A percentile compares a stretch with the other conserved stretches of the same genome.
These are phyloP conservation scores for Leucosporidium yakuticum DNA, from an alignment of 768 basidiomycete species.

Conservation along the genomic window DNA sequence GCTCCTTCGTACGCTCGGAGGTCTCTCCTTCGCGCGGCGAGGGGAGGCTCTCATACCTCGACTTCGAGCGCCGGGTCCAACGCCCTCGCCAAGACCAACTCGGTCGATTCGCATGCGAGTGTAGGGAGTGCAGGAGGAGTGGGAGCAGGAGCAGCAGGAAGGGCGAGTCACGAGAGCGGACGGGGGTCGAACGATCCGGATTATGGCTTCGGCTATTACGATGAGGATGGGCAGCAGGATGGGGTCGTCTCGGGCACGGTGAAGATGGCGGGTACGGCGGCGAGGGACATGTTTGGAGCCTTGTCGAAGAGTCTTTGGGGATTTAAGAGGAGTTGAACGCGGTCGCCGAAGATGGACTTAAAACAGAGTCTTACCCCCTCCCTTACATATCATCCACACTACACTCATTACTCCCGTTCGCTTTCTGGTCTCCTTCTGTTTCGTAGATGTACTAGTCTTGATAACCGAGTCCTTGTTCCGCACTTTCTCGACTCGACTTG, in stretches of 20 bases:
- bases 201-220: slow-evolving; percentile 13
- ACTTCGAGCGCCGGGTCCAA: slow-evolving; percentile 3
- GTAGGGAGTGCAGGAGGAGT: background rate
- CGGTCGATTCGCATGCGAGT: slow-evolving; percentile 5
- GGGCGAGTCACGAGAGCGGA: too few relatives aligned
- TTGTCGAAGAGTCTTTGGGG: slow-evolving; percentile 31
- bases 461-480: too few relatives aligned
- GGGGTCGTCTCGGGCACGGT: slow-evolving; percentile 18
- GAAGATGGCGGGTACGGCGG: slow-evolving; percentile 25
- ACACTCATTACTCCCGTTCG: too few relatives aligned
- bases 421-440: too few relatives aligned
- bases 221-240: slow-evolving; percentile 2
- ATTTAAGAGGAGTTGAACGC: background rate
- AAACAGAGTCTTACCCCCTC: too few relatives aligned
- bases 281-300: slow-evolving; percentile 30
- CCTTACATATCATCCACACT: too few relatives aligned
- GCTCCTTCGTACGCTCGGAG: slow-evolving; percentile 20
- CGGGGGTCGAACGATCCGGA: background rate
- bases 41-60: slow-evolving; percentile 8
- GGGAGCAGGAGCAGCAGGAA: background rate
- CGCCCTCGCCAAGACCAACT: background rate
- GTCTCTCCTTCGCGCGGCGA: slow-evolving; percentile 26
- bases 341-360: too few relatives aligned
- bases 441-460: too few relatives aligned
- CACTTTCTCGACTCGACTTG: too few relatives aligned